Evolutionary conservation across 1,284 basidiomycete genomes (phyloP).

Genomic region (Ganoderma lingzhi): DNA sequence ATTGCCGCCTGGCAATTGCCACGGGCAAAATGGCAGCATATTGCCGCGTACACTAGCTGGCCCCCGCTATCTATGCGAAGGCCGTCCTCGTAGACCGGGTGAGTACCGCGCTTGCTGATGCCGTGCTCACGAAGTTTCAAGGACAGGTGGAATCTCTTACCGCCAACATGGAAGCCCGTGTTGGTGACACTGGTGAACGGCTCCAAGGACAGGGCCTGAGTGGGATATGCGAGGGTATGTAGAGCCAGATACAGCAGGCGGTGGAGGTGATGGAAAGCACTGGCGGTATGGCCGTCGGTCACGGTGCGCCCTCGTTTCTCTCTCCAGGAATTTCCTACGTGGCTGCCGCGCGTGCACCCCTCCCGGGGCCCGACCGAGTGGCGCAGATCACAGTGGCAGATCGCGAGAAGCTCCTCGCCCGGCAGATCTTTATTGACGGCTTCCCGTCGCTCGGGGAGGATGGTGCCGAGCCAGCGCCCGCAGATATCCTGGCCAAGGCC

Average conservation of each 20-base stretch:
- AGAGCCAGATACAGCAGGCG: not conserved
- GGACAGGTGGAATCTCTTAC: not conserved
- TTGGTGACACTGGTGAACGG: too few relatives aligned
- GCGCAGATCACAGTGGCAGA: not conserved
- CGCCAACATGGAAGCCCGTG: too few relatives aligned
- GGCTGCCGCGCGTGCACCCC: not conserved
- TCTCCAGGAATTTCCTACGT: not conserved
- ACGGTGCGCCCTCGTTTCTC: not conserved
- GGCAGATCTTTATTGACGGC: not conserved
- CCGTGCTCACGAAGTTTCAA: not conserved
- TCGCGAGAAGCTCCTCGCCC: not conserved
- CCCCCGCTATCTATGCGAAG: not conserved
- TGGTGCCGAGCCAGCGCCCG: not conserved
- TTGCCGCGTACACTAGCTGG: too few relatives aligned
- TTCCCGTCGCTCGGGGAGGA: not conserved
- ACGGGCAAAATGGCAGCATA: too few relatives aligned
- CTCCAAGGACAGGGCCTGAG: too few relatives aligned
- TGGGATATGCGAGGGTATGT: fast-evolving
- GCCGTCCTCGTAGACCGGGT: fast-evolving
- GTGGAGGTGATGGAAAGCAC: not conserved
- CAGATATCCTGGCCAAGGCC: not conserved
- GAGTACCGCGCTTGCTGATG: not conserved
- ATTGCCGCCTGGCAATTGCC: too few relatives aligned
- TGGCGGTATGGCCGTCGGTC: not conserved
- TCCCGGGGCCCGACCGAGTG: not conserved